A percentile compares a stretch with the other conserved stretches of the same genome.
Conservation (phyloP, 163 green algal species). For the Coccomyxa subellipsoidea region DNA sequence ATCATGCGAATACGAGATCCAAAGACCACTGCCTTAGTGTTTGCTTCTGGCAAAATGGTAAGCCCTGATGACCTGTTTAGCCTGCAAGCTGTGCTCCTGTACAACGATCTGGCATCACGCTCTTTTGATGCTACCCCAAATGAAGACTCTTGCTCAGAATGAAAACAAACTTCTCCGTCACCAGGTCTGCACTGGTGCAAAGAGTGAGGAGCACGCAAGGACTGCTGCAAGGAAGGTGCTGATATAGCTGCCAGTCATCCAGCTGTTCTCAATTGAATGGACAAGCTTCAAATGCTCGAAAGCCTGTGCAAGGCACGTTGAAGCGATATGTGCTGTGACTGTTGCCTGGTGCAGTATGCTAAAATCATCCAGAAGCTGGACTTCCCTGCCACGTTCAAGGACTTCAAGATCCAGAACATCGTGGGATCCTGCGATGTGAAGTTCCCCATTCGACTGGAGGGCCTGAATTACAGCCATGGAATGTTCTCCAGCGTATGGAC, state of each 20-base stretch:
- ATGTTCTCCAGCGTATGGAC: slow-evolving; percentile 69
- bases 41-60: slow-evolving; percentile 94
- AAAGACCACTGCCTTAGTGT: slow-evolving; percentile 97
- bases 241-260: too few relatives aligned
- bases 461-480: slow-evolving; percentile 78
- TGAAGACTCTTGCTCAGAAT: too few relatives aligned
- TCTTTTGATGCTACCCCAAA: too few relatives aligned
- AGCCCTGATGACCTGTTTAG: neutral
- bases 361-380: slow-evolving; percentile 93
- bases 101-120: too few relatives aligned
- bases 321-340: neutral
- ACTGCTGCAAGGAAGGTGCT: slow-evolving; percentile 84
- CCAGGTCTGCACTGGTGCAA: slow-evolving; percentile 93
- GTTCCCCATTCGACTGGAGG: slow-evolving; percentile 97
- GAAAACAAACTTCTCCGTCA: neutral
- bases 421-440: slow-evolving; percentile 96
- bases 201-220: slow-evolving; percentile 85
- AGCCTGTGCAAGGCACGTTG: too few relatives aligned
- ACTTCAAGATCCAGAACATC: slow-evolving; percentile 99
- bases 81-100: too few relatives aligned
- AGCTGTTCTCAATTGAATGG: too few relatives aligned
- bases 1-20: slow-evolving; percentile 98
- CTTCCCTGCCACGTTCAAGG: slow-evolving; percentile 81
- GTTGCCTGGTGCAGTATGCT: slow-evolving; percentile 70
- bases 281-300: too few relatives aligned